Conservation (phyloP, 495 filamentous ascomycete species). For the Bacidia gigantensis region DNA sequence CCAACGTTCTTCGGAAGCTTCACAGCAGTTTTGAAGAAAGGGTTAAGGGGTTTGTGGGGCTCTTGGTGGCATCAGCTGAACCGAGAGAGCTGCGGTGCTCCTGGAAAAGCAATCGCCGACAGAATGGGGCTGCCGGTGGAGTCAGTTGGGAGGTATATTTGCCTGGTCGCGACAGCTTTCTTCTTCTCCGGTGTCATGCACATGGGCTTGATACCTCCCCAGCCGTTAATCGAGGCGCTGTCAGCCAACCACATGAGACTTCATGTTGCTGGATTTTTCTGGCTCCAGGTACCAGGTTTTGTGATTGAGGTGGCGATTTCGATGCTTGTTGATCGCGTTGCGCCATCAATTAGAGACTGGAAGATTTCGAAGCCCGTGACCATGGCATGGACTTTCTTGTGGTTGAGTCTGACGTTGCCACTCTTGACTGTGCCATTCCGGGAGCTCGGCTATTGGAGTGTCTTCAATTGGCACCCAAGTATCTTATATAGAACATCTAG, state of each 20-base stretch:
- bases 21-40: constrained; percentile 8
- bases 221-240: neutral
- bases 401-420: constrained; percentile 14
- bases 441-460: constrained; percentile 16
- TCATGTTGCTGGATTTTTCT: constrained; percentile 16
- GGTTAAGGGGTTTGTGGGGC: constrained; percentile 17
- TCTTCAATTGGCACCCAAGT: constrained; percentile 9
- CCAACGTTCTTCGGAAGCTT: constrained; percentile 14
- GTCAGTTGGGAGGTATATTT: constrained; percentile 1
- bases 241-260: constrained; percentile 12
- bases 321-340: neutral
- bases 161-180: constrained; percentile 10
- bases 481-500: neutral
- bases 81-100: constrained; percentile 7
- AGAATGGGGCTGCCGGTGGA: constrained; percentile 1
- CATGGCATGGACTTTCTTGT: constrained; percentile 9
- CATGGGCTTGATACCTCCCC: constrained; percentile 18
- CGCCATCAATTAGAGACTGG: neutral
- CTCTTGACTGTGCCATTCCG: constrained; percentile 14
- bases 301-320: constrained; percentile 6
- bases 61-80: constrained; percentile 18
- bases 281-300: constrained; percentile 16
- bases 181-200: constrained; percentile 14
- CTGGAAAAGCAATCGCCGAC: constrained; percentile 7
- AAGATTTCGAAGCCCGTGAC: neutral